Evolutionary conservation across 2,329 filamentous ascomycete species (phyloP).

Genomic region (Lachnellula willkommii): DNA sequence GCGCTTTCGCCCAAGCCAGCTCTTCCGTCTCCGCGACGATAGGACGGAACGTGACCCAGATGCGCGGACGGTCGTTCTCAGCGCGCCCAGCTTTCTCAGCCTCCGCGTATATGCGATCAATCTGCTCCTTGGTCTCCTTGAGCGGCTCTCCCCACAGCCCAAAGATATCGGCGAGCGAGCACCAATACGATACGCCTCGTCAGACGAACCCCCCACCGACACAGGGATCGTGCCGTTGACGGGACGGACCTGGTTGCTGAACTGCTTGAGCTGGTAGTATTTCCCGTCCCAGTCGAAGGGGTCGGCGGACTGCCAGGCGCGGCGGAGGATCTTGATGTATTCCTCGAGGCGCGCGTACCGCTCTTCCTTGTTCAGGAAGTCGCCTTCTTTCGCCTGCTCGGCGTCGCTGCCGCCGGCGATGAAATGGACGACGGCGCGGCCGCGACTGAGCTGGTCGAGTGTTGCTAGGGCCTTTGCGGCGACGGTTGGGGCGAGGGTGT

Average conservation of each 20-base stretch:
- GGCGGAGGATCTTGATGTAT: conserved; percentile 55
- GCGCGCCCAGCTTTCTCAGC: conserved; percentile 51
- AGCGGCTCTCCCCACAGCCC: conserved; percentile 60
- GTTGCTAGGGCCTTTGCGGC: conserved; percentile 58
- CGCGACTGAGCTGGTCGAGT: conserved; percentile 52
- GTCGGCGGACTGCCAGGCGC: conserved; percentile 51
- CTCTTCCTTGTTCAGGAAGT: conserved; percentile 52
- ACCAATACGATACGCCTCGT: conserved; percentile 54
- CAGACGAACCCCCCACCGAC: conserved; percentile 54
- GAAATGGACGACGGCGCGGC: conserved; percentile 57
- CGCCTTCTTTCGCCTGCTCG: conserved; percentile 56
- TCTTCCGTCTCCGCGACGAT: conserved; percentile 58
- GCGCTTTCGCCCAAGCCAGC: conserved; percentile 56
- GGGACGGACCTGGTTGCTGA: conserved; percentile 49
- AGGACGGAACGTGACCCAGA: conserved; percentile 61
- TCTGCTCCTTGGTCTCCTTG: conserved; percentile 59
- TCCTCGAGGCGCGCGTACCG: conserved; percentile 55
- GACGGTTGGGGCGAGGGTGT: conserved; percentile 57
- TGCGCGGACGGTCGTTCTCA: conserved; percentile 45
- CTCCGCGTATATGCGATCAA: conserved; percentile 54
- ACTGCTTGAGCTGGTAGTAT: conserved; percentile 55
- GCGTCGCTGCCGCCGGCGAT: conserved; percentile 57
- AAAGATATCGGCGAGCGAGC: conserved; percentile 55
- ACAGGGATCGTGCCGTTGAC: conserved; percentile 50
- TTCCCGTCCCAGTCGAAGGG: conserved; percentile 58